A percentile compares a stretch with the other conserved stretches of the same genome.
These are phyloP conservation scores for Vanrija pseudolonga DNA, from an alignment of 1,284 basidiomycete species.

Conservation along the genomic window DNA sequence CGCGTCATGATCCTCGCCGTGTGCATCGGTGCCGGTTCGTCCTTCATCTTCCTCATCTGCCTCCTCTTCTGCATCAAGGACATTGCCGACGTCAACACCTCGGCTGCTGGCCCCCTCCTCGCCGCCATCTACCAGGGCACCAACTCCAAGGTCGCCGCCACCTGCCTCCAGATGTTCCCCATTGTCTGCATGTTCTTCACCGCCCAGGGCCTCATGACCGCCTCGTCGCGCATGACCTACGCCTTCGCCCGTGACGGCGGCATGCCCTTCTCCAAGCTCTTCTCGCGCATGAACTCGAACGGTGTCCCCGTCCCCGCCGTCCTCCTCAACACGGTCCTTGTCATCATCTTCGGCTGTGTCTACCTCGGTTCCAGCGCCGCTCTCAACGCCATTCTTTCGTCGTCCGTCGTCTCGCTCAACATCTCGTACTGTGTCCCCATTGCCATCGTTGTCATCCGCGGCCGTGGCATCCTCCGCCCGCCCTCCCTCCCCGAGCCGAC, in stretches of 20 bases:
- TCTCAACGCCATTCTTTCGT: conserved; percentile 52
- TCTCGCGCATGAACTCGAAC: conserved; percentile 54
- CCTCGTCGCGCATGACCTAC: conserved; percentile 64
- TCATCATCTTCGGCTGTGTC: conserved; percentile 51
- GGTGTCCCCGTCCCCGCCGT: conserved; percentile 61
- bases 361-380: conserved; percentile 58
- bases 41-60: conserved; percentile 63
- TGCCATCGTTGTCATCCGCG: conserved; percentile 47
- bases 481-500: conserved; percentile 35
- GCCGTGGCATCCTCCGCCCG: conserved; percentile 44
- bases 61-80: conserved; percentile 67
- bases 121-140: conserved; percentile 64
- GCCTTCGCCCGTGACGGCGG: conserved; percentile 68
- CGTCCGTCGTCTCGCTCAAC: conserved; percentile 51
- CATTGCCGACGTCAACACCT: conserved; percentile 55
- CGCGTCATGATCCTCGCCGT: conserved; percentile 58
- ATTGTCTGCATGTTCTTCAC: conserved; percentile 48
- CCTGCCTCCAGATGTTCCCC: conserved; percentile 54
- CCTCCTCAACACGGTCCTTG: conserved; percentile 56
- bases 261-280: conserved; percentile 58
- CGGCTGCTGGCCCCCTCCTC: conserved; percentile 61
- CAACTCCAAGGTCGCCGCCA: conserved; percentile 60
- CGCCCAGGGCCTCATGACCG: conserved; percentile 56
- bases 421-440: conserved; percentile 50
- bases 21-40: conserved; percentile 59